Evolutionary conservation across 2,329 filamentous ascomycete species (phyloP), one percentile per base, ranked within the genome.

Genomic region (Neophaeococcomyces aloes): DNA sequence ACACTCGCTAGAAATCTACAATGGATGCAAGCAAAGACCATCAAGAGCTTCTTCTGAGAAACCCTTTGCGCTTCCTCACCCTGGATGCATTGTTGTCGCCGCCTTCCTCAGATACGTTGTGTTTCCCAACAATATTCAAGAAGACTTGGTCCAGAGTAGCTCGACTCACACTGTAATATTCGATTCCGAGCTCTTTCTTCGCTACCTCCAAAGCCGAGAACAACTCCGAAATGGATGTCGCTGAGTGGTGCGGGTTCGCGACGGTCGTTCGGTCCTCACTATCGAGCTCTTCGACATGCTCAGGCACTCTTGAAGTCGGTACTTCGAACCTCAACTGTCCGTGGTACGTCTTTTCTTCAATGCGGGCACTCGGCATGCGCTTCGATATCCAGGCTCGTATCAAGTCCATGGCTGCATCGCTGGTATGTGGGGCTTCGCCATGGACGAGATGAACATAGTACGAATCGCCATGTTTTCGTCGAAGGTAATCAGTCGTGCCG

Each of bases 141-240:
- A 95, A 95, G 0, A 95, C 87, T 62, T 94, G 85, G 59, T 95
- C 88, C 32, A 95, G 66, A 13, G 86, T 93, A 14, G 86, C 91
- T 18, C 86, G 85, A 46, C 78, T 83, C 51, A 94, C 86, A 38
- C 82, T 86, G 63, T 89, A 95, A 61, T 93, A 86, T 59, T 86
- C 81, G 37, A 94, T 73, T 0, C 83, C 83, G 21, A 94, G 62
- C 3, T 65, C 62, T 15, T 76, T 67, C 56, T 81, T 83, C 49
- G 80, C 71, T 53, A 78, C 75, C 62, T 95, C 88, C 1, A 94
- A 67, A 31, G 81, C 57, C 11, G 81, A 75, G 48, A 91, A 85
- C 4, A 93, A 65, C 4, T 71, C 69, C 0, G 83, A 79, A 17
- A 89, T 79, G 10, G 78, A 75, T 47, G 68, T 72, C 8, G 29